Conservation (phyloP, 2,329 filamentous ascomycete species). For the Paecilomyces dactylethromorphus region DNA sequence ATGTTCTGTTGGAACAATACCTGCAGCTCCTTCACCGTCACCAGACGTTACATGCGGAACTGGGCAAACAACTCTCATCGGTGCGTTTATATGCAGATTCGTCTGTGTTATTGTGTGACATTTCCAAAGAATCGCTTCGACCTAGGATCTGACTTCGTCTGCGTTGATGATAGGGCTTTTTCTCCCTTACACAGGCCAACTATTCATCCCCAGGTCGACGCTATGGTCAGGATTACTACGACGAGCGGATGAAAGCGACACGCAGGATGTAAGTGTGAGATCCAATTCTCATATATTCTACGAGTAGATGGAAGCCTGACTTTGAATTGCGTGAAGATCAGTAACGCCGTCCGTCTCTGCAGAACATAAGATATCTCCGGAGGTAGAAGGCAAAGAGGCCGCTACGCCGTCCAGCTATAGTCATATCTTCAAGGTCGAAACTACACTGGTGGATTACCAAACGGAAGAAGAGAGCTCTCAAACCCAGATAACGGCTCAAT, state of each 20-base stretch:
- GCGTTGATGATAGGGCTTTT: slow-evolving; percentile 32
- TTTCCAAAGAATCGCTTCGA: not conserved
- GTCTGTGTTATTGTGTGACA: not conserved
- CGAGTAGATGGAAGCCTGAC: not conserved
- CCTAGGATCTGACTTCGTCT: not conserved
- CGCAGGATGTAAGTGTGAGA: slow-evolving; percentile 27
- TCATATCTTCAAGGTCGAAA: not conserved
- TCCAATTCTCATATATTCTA: not conserved
- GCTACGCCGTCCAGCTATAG: not conserved
- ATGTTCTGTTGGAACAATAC: slow-evolving; percentile 37
- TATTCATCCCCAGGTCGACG: slow-evolving; percentile 38
- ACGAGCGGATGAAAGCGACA: slow-evolving; percentile 45
- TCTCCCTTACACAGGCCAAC: slow-evolving; percentile 44
- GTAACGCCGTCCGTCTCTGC: not conserved
- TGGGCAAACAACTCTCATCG: slow-evolving; percentile 32
- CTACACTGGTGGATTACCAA: not conserved
- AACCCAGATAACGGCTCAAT: not conserved
- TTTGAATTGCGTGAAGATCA: not conserved
- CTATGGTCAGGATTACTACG: slow-evolving; percentile 45
- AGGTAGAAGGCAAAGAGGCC: not conserved
- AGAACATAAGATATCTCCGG: not conserved
- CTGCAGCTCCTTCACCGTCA: slow-evolving; percentile 37
- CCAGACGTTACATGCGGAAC: slow-evolving; percentile 31
- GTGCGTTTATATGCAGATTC: slow-evolving; percentile 19
- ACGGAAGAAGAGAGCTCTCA: slow-evolving; percentile 4